Conservation (phyloP, 2,329 filamentous ascomycete species). For the Aureobasidium sp. region DNA sequence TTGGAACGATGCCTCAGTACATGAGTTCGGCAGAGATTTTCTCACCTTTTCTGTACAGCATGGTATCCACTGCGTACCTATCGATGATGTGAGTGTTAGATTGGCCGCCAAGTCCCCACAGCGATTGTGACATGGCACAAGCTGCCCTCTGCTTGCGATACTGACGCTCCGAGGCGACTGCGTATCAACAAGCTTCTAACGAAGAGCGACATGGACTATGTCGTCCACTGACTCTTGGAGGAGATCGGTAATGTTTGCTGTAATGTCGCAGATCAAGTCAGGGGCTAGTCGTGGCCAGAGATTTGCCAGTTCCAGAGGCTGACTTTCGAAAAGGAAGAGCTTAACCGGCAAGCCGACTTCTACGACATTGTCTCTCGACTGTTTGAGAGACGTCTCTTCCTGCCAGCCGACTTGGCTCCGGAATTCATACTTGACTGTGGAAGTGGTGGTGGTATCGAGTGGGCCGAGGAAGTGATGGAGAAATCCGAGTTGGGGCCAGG, state of each 20-base stretch:
- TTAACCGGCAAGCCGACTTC: slow-evolving; percentile 20
- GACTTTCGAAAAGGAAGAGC: slow-evolving; percentile 19
- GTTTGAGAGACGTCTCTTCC: slow-evolving; percentile 18
- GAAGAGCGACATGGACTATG: not conserved
- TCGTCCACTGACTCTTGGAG: not conserved
- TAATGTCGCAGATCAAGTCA: not conserved
- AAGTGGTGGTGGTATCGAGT: slow-evolving; percentile 23
- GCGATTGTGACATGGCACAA: not conserved
- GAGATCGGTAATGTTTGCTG: not conserved
- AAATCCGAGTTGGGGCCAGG: slow-evolving; percentile 15
- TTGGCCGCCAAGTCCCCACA: not conserved
- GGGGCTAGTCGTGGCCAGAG: not conserved
- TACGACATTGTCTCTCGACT: slow-evolving; percentile 21
- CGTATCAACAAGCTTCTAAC: not conserved
- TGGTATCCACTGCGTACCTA: slow-evolving; percentile 23
- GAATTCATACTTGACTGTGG: slow-evolving; percentile 27
- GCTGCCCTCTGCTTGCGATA: not conserved
- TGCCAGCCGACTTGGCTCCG: slow-evolving; percentile 14
- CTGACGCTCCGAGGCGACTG: not conserved
- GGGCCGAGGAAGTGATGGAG: slow-evolving; percentile 29
- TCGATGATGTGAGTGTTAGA: slow-evolving; percentile 24
- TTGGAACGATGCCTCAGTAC: slow-evolving; percentile 16
- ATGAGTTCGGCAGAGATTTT: slow-evolving; percentile 19
- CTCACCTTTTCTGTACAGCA: slow-evolving; percentile 15
- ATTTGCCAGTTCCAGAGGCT: not conserved